Evolutionary conservation across 2,329 filamentous ascomycete genomes (phyloP), one percentile per base, ranked within the genome.

Genomic region (Venturia aucupariae): DNA sequence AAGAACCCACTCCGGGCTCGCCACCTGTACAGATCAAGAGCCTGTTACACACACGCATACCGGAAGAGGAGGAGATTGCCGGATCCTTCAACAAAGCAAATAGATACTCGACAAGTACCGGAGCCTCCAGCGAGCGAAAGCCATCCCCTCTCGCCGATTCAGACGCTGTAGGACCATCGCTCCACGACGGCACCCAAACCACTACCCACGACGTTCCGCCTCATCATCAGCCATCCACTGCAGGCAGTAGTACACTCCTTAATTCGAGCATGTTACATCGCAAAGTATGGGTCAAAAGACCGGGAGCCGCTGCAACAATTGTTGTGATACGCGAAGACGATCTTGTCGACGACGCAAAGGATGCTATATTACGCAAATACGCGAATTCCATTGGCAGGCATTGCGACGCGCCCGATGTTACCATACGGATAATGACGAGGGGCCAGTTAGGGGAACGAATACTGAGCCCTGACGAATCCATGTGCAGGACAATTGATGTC

Each of bases 241-340:
- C 30, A 11, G 27, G 15, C 30, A 57, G 51, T 24, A 57, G 51
- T 15, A 57, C 51, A 6, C 27, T 57, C 51, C 51, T 57, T 15
- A 57, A 63, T 44, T 32, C 62, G 17, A 63, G 62, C 62, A 63
- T 63, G 62, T 27, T 57, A 27, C 42, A 44, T 41, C 62, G 62
- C 46, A 97, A 96, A 81, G 87, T 97, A 70, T 99, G 94, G 94
- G 93, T 97, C 73, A 94, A 89, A 80, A 84, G 93, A 71, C 89
- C 90, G 24, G 84, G 88, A 68, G 90, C 87, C 66, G 97, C 93
- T 65, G 86, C 93, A 46, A 99, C 94, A 17, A 81, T 94, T 71
- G 88, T 99, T 64, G 86, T 88, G 66, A 89, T 96, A 70, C 83
- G 86, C 69, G 90, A 96, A 71, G 91, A 95, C 71, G 92, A 96